phyloP scores from a whole-genome alignment of 345 rosid genomes.

The Brassica nigra region DNA sequence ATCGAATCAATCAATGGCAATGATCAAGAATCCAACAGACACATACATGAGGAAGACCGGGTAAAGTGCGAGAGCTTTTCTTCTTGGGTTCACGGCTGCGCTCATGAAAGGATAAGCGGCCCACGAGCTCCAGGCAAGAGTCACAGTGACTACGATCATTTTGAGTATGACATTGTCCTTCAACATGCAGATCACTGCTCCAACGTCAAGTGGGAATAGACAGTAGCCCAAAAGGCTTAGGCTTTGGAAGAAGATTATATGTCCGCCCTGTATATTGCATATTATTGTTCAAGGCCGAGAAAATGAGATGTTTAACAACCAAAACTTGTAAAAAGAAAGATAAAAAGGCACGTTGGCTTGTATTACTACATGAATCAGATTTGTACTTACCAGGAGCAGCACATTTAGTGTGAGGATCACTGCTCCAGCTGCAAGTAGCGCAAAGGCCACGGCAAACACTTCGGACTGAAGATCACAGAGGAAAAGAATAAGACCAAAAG shows the following conservation, averaged over 20 bases:
- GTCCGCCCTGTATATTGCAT: conserved; percentile 68
- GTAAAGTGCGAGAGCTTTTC: conserved; percentile 87
- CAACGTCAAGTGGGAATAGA: conserved; percentile 81
- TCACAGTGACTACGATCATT: conserved; percentile 64
- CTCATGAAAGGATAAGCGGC: conserved; percentile 98
- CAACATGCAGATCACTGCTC: conserved; percentile 80
- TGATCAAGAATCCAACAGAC: conserved; percentile 92
- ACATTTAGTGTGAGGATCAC: conserved; percentile 2
- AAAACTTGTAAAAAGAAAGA: neutral
- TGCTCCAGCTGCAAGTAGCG: conserved; percentile 3
- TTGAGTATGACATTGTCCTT: conserved; percentile 75
- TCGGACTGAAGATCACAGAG: neutral
- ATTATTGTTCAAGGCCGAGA: conserved; percentile 1
- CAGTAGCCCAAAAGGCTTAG: conserved; percentile 84
- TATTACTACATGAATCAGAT: neutral
- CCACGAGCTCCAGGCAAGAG: conserved; percentile 94
- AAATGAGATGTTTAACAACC: neutral
- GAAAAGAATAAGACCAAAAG: neutral
- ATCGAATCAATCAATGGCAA: conserved; percentile 63
- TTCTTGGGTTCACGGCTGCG: conserved; percentile 79
- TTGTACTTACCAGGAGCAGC: neutral
- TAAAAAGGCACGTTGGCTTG: neutral
- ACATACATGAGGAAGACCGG: conserved; percentile 98
- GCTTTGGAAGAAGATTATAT: conserved; percentile 87
- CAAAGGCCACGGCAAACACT: neutral